phyloP scores from a whole-genome alignment of 139 green algal species.

The Asterochloris sp. region DNA sequence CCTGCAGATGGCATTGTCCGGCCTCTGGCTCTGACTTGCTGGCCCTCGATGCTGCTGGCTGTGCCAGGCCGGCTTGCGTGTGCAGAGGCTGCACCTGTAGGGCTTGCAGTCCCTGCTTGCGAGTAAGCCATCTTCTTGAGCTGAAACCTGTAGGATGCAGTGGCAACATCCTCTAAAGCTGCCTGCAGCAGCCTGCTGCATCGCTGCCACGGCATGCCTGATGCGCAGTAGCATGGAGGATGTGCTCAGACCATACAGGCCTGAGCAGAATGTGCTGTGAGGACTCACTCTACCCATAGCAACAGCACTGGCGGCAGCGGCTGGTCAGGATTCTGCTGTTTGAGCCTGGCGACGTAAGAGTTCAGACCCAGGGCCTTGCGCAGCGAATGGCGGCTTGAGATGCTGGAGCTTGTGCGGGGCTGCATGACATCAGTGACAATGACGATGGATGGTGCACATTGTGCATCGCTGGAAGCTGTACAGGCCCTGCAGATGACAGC shows the following conservation, averaged over 20 bases:
- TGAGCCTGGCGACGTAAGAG: background rate
- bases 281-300: background rate
- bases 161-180: too few species aligned
- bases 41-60: too few species aligned
- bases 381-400: background rate
- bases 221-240: too few species aligned
- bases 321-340: background rate
- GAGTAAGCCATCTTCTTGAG: too few species aligned
- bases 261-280: background rate
- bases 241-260: background rate
- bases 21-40: too few species aligned
- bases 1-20: too few species aligned
- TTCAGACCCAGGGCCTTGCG: slow-evolving; percentile 9
- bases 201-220: background rate
- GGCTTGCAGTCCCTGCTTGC: too few species aligned
- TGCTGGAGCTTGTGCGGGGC: background rate
- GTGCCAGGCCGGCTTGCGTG: too few species aligned
- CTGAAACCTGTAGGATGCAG: too few species aligned
- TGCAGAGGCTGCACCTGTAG: too few species aligned
- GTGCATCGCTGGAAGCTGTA: background rate
- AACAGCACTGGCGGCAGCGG: slow-evolving; percentile 2
- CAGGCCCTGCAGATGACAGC: background rate
- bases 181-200: background rate
- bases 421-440: background rate
- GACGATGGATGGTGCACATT: background rate